These are phyloP conservation scores for Dothideomycetes sp. DNA, from an alignment of 2,329 filamentous ascomycete genomes.

Conservation along the genomic window DNA sequence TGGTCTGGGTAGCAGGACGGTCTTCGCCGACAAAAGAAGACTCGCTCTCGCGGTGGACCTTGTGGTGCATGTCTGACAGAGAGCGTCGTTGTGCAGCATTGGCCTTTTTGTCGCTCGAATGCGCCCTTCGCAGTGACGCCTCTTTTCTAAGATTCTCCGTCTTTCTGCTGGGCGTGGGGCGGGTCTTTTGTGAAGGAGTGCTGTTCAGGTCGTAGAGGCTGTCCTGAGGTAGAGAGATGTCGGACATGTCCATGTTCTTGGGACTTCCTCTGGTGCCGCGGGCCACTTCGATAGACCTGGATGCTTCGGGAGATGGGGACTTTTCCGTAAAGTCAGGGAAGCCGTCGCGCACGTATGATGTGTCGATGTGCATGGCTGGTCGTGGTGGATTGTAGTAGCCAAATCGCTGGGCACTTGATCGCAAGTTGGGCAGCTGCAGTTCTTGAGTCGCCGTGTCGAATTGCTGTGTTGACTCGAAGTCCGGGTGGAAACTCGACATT, in stretches of 20 bases:
- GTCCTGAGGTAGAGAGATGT: slow-evolving; percentile 41
- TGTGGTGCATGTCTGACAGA: slow-evolving; percentile 48
- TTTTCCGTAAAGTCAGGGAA: slow-evolving; percentile 12
- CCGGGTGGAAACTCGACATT: slow-evolving; percentile 16
- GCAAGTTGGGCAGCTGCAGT: slow-evolving; percentile 9
- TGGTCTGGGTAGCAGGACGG: slow-evolving; percentile 33
- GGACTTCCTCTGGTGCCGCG: slow-evolving; percentile 39
- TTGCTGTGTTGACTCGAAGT: slow-evolving; percentile 16
- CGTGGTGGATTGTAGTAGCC: slow-evolving; percentile 3
- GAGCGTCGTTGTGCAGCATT: slow-evolving; percentile 33
- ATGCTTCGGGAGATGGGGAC: not conserved
- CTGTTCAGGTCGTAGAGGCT: slow-evolving; percentile 37
- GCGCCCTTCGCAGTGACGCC: slow-evolving; percentile 37
- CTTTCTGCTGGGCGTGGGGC: slow-evolving; percentile 24
- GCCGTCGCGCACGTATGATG: slow-evolving; percentile 2
- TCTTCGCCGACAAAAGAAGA: slow-evolving; percentile 44
- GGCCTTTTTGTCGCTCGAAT: slow-evolving; percentile 21
- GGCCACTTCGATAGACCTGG: slow-evolving; percentile 46
- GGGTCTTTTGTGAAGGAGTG: slow-evolving; percentile 30
- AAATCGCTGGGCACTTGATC: slow-evolving; percentile 9
- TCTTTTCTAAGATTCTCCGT: slow-evolving; percentile 31
- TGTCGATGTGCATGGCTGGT: slow-evolving; percentile 7
- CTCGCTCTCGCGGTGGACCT: slow-evolving; percentile 43
- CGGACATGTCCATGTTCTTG: slow-evolving; percentile 38
- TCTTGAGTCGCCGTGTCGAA: slow-evolving; percentile 17